Percentiles rank a stretch among this genome's conserved stretches.
Evolutionary conservation across 306 rosid species (phyloP).

Genomic region (Quercus ilex): DNA sequence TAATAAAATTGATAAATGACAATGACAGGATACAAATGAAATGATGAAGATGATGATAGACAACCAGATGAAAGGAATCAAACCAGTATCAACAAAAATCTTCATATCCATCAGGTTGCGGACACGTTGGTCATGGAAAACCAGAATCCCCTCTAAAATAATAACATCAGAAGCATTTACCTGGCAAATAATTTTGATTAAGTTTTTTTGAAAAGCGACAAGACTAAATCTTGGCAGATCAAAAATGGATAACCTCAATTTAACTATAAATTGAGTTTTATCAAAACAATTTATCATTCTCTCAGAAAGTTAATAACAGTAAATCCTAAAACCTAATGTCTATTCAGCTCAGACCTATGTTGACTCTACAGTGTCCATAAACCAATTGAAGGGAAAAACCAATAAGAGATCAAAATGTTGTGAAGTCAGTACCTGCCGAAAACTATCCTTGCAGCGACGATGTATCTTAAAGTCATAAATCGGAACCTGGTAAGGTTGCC

Average conservation of each 20-base stretch:
- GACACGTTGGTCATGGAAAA: constrained; percentile 89
- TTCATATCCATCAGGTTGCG: constrained; percentile 96
- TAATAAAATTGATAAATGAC: neutral
- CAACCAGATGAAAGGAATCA: constrained; percentile 11
- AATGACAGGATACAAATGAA: neutral
- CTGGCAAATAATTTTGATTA: constrained; percentile 35
- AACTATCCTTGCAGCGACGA: constrained; percentile 74
- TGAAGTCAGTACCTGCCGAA: constrained; percentile 64
- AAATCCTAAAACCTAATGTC: neutral
- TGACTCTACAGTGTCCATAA: neutral
- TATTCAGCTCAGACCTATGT: neutral
- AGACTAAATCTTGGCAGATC: neutral
- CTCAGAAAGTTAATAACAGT: neutral
- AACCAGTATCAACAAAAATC: constrained; percentile 97
- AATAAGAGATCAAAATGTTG: neutral
- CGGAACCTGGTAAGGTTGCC: constrained; percentile 78
- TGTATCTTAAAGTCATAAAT: constrained; percentile 91
- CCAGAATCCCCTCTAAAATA: constrained; percentile 95
- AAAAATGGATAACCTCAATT: neutral
- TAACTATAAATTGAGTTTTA: neutral
- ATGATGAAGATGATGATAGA: neutral
- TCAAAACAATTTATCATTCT: neutral
- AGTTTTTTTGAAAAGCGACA: neutral
- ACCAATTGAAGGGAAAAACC: neutral
- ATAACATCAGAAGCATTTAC: constrained; percentile 97